These are phyloP conservation scores for Lepraria neglecta DNA, from an alignment of 495 filamentous ascomycete genomes.

Conservation along the genomic window DNA sequence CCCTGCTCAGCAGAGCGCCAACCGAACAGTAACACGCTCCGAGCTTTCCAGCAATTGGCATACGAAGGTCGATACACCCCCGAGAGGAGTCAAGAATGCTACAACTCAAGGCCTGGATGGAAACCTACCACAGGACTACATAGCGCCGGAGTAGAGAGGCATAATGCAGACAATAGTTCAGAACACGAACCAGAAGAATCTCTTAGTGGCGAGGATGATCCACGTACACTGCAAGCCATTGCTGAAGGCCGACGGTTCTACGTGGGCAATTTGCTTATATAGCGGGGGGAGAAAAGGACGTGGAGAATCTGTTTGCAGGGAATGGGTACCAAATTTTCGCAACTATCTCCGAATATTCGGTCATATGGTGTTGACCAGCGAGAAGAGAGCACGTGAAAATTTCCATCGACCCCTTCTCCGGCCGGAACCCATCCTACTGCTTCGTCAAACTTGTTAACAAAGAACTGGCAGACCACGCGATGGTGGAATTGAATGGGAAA, in stretches of 20 bases:
- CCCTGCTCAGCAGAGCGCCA: not conserved
- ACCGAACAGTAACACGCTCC: conserved; percentile 11
- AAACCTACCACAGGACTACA: not conserved
- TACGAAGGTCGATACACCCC: not conserved
- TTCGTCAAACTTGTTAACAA: conserved; percentile 56
- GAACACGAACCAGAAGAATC: not conserved
- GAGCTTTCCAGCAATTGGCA: conserved; percentile 22
- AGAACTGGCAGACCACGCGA: conserved; percentile 52
- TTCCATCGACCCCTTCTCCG: conserved; percentile 60
- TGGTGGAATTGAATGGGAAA: conserved; percentile 48
- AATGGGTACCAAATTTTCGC: conserved; percentile 43
- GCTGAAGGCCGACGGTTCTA: conserved; percentile 53
- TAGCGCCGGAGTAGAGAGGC: not conserved
- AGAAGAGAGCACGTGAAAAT: conserved; percentile 56
- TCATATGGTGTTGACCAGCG: not conserved
- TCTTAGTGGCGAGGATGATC: conserved; percentile 19
- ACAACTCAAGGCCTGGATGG: not conserved
- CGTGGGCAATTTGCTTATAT: conserved; percentile 62
- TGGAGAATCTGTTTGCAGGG: conserved; percentile 49
- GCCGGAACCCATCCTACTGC: conserved; percentile 65
- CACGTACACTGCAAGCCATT: conserved; percentile 35
- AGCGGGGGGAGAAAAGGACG: conserved; percentile 54
- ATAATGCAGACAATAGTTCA: not conserved
- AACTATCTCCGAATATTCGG: not conserved
- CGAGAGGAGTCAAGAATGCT: not conserved